These are phyloP conservation scores for Candida namnaoensis DNA, from an alignment of 805 yeast genomes.

Conservation along the genomic window DNA sequence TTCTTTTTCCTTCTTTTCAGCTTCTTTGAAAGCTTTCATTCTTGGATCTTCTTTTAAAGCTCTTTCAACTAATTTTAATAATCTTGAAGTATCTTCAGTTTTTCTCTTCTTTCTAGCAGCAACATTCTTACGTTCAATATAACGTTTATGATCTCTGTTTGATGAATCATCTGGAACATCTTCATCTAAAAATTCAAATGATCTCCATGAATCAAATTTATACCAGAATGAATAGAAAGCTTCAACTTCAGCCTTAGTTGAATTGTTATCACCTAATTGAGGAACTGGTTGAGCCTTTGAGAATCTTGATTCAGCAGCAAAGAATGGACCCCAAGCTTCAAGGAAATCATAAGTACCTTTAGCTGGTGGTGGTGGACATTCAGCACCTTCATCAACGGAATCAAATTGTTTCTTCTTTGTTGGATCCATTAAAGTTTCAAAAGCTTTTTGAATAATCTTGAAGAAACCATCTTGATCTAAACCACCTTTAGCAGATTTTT, in stretches of 20 bases:
- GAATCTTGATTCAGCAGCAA: conserved; percentile 85
- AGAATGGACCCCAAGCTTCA: conserved; percentile 89
- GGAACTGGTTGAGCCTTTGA: conserved; percentile 91
- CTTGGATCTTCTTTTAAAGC: conserved; percentile 92
- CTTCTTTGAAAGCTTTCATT: conserved; percentile 86
- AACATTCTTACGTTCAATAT: conserved; percentile 94
- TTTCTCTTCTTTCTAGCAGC: conserved; percentile 95
- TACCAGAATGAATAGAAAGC: conserved; percentile 87
- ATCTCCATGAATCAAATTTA: conserved; percentile 95
- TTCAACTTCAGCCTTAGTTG: conserved; percentile 77
- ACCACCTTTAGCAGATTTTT: conserved; percentile 82
- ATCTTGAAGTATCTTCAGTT: conserved; percentile 92
- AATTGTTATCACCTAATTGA: conserved; percentile 54
- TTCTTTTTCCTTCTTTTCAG: conserved; percentile 91
- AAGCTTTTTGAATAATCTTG: conserved; percentile 96
- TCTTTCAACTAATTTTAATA: conserved; percentile 79
- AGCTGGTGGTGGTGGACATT: conserved; percentile 68
- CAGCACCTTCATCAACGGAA: conserved; percentile 87
- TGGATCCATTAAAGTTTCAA: conserved; percentile 82
- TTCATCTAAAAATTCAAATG: conserved; percentile 96
- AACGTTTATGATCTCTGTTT: conserved; percentile 98
- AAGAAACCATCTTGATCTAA: conserved; percentile 93
- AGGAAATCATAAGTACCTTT: conserved; percentile 72
- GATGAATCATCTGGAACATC: conserved; percentile 99
- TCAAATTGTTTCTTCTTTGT: conserved; percentile 87